Conservation (phyloP, 495 filamentous ascomycete genomes). For the Xylaria grammica region DNA sequence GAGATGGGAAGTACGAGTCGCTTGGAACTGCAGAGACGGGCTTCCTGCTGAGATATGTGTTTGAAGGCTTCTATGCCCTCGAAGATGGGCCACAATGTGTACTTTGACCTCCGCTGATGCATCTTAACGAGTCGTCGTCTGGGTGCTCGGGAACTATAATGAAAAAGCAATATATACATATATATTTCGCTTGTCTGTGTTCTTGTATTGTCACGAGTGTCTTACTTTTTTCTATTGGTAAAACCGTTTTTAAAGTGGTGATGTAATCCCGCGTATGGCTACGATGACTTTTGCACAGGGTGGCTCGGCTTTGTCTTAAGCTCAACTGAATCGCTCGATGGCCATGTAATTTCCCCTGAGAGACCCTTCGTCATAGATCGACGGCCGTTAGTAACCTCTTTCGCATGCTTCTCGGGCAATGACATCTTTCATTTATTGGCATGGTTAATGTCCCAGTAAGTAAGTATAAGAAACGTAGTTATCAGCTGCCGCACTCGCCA, state of each 20-base stretch:
- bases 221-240: neutral
- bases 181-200: no score
- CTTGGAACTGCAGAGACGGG: neutral
- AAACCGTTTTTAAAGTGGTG: neutral
- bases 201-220: neutral
- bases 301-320: constrained; percentile 11
- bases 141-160: no score
- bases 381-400: neutral
- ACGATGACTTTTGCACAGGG: neutral
- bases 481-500: no score
- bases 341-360: neutral
- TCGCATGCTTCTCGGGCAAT: neutral
- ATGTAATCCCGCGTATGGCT: constrained; percentile 14
- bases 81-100: no score
- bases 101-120: no score
- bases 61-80: neutral
- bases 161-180: no score
- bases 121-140: no score
- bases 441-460: no score
- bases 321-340: neutral
- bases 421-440: neutral
- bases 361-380: neutral
- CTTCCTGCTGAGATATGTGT: neutral
- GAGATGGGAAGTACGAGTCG: neutral
- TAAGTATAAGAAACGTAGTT: no score